These are phyloP conservation scores for Acanthamoeba divionensis DNA, from an alignment of 208 protist genomes.

Conservation along the genomic window DNA sequence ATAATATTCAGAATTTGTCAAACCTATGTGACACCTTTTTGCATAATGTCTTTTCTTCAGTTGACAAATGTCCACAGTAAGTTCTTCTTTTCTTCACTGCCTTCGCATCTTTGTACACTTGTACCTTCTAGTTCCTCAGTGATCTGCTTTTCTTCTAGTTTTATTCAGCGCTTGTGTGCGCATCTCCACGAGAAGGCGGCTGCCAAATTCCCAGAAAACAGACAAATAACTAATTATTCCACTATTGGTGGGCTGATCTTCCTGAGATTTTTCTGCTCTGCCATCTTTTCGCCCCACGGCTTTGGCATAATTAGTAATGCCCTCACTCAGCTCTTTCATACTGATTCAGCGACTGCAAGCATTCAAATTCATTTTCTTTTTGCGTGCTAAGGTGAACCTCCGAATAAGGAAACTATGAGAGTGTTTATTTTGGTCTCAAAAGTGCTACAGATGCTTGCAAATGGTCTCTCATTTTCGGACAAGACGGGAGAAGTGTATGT, in stretches of 20 bases:
- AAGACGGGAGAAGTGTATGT: not conserved
- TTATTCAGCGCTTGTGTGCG: not conserved
- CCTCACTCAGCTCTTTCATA: not conserved
- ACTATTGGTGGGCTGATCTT: constrained; percentile 18
- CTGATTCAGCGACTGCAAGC: not conserved
- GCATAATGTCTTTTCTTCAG: not conserved
- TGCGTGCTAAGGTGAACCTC: not conserved
- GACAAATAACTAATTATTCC: constrained; percentile 9
- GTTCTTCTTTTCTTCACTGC: not conserved
- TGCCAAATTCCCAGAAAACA: not conserved
- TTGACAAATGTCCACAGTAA: not conserved
- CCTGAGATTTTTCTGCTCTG: constrained; percentile 29
- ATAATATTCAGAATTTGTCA: not conserved
- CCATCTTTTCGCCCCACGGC: not conserved
- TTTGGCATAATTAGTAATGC: not conserved
- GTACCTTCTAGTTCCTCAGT: not conserved
- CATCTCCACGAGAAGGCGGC: not conserved
- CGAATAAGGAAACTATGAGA: not conserved
- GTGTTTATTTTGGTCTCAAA: not conserved
- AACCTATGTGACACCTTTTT: not conserved
- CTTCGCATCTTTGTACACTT: not conserved
- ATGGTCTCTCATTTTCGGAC: constrained; percentile 14
- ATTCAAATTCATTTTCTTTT: not conserved
- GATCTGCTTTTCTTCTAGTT: not conserved
- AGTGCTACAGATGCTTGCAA: constrained; percentile 26